Base-by-base conservation (phyloP, 2,329 filamentous ascomycete genomes). In the Cytospora piceicola region DNA sequence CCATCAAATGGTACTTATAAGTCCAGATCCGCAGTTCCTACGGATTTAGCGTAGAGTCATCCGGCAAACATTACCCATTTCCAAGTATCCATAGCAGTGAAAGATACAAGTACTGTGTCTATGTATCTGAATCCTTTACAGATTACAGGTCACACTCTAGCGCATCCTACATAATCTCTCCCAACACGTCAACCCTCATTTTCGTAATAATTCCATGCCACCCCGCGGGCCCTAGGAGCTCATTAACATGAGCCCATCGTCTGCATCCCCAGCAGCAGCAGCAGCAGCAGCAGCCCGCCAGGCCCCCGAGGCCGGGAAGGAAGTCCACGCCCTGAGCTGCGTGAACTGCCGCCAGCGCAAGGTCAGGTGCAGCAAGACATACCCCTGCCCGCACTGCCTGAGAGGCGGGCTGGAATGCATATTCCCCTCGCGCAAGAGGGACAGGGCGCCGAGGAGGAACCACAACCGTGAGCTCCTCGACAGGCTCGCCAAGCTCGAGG, bases 281-380 rank as follows among this genome's bases (percentile, higher is more conserved):
- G 49, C 54, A 49, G 54, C 52, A 52, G 27, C 56, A 58, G 20
- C 58, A 64, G n/a, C 57, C 61, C 63, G 52, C 58, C 56, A 63
- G 42, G 51, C 53, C 61, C 29, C 61, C 52, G 53, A 56, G 7
- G 42, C 57, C 22, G 56, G 29, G 15, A 56, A 66, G 34, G 66
- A 69, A n/a, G n/a, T 58, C 24, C 59, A 63, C 30, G 62, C 58
- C 20, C 73, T 83, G 56, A 81, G 79, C 46, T 90, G 88, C 72
- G 79, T 86, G 6, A 80, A 81, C n/a, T 91, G 88, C 70, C 85
- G 88, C 66, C 83, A 85, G 68, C 82, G 86, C 68, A 89, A 89
- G 72, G 78, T 88, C 54, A 87, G 84, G 69, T 89, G 87, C 75
- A 81, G 86, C 71, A 82, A 84, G 68, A 76, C 78, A 42, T 78